Conservation (phyloP, 2,329 filamentous ascomycete genomes). For the Exophiala viscosa region DNA sequence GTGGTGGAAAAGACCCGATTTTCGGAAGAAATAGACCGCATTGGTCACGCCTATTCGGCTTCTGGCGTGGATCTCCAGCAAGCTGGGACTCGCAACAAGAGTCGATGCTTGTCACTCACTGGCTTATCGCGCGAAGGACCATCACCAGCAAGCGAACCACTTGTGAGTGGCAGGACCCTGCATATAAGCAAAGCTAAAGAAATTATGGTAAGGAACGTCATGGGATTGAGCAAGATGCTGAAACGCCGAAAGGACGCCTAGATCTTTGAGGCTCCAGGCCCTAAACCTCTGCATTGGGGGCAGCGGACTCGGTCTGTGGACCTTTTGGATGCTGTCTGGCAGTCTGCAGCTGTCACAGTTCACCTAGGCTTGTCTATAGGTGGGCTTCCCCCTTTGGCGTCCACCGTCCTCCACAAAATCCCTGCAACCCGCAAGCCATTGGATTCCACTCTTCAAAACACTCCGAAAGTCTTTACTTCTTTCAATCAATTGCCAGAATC, state of each 20-base stretch:
- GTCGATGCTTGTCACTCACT: not conserved
- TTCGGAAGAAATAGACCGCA: not conserved
- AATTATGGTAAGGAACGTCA: not conserved
- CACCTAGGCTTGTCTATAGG: not conserved
- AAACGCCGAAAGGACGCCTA: not conserved
- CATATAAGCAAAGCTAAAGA: not conserved
- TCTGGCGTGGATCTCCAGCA: not conserved
- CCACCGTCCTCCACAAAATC: not conserved
- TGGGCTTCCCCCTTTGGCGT: not conserved
- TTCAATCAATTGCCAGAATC: not conserved
- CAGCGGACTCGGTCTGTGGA: constrained; percentile 1
- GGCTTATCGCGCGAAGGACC: too few relatives aligned
- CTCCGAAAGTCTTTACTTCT: constrained; percentile 1
- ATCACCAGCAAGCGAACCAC: not conserved
- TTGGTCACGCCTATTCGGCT: not conserved
- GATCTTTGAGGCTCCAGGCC: not conserved
- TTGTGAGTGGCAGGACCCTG: not conserved
- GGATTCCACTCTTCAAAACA: not conserved
- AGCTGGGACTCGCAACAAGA: not conserved
- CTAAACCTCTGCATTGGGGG: constrained; percentile 1
- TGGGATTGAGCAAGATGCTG: not conserved
- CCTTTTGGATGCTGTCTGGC: not conserved
- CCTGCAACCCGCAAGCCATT: not conserved
- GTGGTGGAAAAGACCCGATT: not conserved
- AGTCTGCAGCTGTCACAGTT: not conserved